A percentile compares a stretch with the other conserved stretches of the same genome.
Evolutionary conservation across 1,284 basidiomycete species (phyloP).

Genomic region (Cutaneotrichosporon cavernicola): DNA sequence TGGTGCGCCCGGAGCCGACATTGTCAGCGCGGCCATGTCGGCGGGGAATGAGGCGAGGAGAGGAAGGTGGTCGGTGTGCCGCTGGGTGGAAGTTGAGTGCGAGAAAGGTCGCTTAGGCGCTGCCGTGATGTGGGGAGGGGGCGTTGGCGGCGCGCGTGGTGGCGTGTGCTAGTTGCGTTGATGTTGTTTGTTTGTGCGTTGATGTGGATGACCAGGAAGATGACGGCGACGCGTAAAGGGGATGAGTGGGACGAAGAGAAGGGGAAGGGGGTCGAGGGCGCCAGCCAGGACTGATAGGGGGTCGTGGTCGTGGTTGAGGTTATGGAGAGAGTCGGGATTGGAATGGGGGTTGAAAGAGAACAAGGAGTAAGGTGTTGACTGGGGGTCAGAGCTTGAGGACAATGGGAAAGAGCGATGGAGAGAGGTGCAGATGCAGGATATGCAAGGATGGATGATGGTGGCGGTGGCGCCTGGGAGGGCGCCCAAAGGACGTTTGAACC

Average conservation of each 20-base stretch:
- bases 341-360: background rate
- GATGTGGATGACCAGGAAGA: background rate
- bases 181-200: background rate
- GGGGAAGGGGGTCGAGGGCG: background rate
- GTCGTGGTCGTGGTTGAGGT: background rate
- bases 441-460: background rate
- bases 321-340: background rate
- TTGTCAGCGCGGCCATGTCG: constrained; percentile 24
- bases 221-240: background rate
- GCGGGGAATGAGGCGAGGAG: background rate
- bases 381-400: background rate
- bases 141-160: background rate
- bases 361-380: background rate
- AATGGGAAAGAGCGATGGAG: background rate
- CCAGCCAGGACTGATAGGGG: background rate
- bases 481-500: background rate
- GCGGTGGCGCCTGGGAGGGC: background rate
- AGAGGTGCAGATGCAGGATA: background rate
- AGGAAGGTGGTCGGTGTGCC: background rate
- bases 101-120: background rate
- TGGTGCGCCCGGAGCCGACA: constrained; percentile 21
- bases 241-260: background rate
- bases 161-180: background rate
- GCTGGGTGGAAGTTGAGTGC: background rate
- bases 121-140: background rate